Evolutionary conservation across 129 eudicot genomes (phyloP).

Genomic region (Rutidosis leptorrhynchoides): DNA sequence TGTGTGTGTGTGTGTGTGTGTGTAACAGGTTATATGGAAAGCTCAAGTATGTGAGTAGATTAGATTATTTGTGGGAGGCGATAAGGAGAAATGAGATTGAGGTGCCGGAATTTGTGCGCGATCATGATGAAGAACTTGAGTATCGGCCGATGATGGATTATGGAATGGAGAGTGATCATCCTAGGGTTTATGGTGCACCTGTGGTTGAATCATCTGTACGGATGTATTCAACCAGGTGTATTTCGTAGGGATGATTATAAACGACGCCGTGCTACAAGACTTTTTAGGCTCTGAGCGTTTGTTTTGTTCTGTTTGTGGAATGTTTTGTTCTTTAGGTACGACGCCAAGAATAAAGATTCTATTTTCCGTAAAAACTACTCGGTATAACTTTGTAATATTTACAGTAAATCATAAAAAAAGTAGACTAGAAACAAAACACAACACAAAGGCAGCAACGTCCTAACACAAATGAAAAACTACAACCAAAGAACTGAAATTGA

Average conservation of each 20-base stretch:
- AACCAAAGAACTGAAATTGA: no score
- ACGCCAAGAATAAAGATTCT: no score
- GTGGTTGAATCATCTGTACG: constrained; percentile 48
- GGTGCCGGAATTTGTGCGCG: constrained; percentile 68
- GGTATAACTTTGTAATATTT: no score
- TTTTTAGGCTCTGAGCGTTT: constrained; percentile 26
- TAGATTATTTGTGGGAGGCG: constrained; percentile 67
- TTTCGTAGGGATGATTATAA: constrained; percentile 21
- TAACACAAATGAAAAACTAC: no score
- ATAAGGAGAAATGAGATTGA: constrained; percentile 53
- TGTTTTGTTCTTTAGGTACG: no score
- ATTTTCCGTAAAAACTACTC: no score
- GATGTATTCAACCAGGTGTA: constrained; percentile 65
- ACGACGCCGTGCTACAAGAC: constrained; percentile 23
- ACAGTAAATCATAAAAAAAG: no score
- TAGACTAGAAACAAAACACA: no score
- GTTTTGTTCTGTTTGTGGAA: background rate
- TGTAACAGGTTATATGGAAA: constrained; percentile 58
- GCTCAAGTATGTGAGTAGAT: constrained; percentile 61
- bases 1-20: constrained; percentile 23
- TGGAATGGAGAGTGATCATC: constrained; percentile 85
- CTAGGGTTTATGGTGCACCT: constrained; percentile 52
- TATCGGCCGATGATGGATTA: constrained; percentile 69
- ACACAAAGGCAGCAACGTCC: no score
- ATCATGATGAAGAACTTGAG: constrained; percentile 76